Evolutionary conservation across 2,329 filamentous ascomycete species (phyloP), one percentile per base, ranked within the genome.

Genomic region (Aspergillus bombycis): DNA sequence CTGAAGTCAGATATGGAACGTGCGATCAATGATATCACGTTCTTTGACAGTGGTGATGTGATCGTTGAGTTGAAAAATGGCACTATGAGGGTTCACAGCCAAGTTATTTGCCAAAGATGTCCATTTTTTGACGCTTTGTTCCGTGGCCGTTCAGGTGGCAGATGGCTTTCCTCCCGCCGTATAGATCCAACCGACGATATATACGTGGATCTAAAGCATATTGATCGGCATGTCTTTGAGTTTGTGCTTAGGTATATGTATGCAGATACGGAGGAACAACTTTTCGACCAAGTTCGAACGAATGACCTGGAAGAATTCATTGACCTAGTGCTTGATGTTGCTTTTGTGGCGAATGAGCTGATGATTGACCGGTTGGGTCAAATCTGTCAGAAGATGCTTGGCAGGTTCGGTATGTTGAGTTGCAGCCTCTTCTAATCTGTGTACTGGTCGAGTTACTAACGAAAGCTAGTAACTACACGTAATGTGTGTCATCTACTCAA

Each of bases 61-160:
- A 75, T 94, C 7, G 81, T 98, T 21, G 89, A 97, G 68, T 83
- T 98, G 12, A 91, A 89, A 26, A 86, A 87, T n/a, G 89, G 89
- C 32, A 81, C 84, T 60, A 80, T 93, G 38, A 81, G 83, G 16
- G 89, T 91, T 1, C 95, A 99, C 72, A 94, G 92, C 67, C 84
- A 89, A 5, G 78, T 98, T 4, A 77, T 97, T 41, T 94, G 93
- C 68, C 89, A 90, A 71, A 85, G 95, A 68, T 97, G 94, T 70
- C 93, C 93, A 0, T 99, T 97, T 83, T 99, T 99, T 68, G 84
- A 94, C 66, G 91, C 91, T 1, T 83, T 99, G 50, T 98, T 97
- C 77, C 85, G 92, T 70, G 95, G 95, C n/a, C 89, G 93, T 50
- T 92, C 95, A 9, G 85, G 86, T 46, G 95, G 95, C 0, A 86